Conservation (phyloP, 768 basidiomycete species). For the Galerina sulciceps region DNA sequence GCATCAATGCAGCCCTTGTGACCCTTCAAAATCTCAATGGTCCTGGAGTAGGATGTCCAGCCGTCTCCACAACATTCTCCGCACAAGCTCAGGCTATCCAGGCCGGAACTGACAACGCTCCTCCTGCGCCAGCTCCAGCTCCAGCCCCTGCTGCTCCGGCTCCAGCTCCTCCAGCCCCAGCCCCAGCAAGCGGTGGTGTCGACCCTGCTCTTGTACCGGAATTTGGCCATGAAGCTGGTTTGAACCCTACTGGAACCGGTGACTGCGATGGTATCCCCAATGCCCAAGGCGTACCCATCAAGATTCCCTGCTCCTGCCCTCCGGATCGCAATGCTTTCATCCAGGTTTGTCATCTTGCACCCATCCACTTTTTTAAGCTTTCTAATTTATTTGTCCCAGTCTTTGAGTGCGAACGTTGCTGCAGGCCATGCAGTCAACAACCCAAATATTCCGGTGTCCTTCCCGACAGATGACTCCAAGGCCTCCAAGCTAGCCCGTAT, state of each 20-base stretch:
- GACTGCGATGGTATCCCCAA: slow-evolving; percentile 70
- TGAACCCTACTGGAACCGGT: slow-evolving; percentile 72
- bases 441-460: slow-evolving; percentile 53
- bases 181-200: slow-evolving; percentile 42
- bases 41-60: slow-evolving; percentile 70
- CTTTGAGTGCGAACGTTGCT: slow-evolving; percentile 59
- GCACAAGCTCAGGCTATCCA: slow-evolving; percentile 44
- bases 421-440: slow-evolving; percentile 72
- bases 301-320: slow-evolving; percentile 58
- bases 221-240: slow-evolving; percentile 56
- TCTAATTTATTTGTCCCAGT: slow-evolving; percentile 23
- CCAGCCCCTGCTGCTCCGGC: slow-evolving; percentile 13
- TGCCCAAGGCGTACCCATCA: slow-evolving; percentile 55
- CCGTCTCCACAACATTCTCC: slow-evolving; percentile 63
- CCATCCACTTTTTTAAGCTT: not conserved
- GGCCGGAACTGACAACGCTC: slow-evolving; percentile 28
- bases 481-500: slow-evolving; percentile 61
- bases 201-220: slow-evolving; percentile 59
- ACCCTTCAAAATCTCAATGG: slow-evolving; percentile 79
- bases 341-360: slow-evolving; percentile 2
- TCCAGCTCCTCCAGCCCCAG: slow-evolving; percentile 21
- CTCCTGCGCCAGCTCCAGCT: slow-evolving; percentile 32
- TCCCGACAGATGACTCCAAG: slow-evolving; percentile 65
- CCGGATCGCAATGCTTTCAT: slow-evolving; percentile 20
- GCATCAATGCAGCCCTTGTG: slow-evolving; percentile 61